Conservation (phyloP, 805 yeast species). For the Lipomyces anomalus region DNA sequence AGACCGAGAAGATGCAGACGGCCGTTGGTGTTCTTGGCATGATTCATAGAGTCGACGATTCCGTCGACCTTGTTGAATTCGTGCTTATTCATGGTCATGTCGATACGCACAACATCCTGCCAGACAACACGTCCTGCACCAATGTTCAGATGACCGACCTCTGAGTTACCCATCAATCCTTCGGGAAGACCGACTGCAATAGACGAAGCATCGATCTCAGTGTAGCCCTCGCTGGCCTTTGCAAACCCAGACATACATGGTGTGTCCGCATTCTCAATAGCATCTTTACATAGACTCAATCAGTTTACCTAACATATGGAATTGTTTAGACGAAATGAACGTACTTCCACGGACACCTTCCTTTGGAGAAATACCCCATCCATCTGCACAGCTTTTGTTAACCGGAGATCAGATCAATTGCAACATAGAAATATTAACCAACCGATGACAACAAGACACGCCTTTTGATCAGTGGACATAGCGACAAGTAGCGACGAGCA, state of each 20-base stretch:
- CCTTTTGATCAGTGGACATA: constrained; percentile 16
- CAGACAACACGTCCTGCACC: constrained; percentile 28
- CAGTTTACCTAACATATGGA: background rate
- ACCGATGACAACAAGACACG: constrained; percentile 24
- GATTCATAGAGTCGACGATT: constrained; percentile 15
- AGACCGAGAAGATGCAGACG: constrained; percentile 24
- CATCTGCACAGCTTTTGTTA: background rate
- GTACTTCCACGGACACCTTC: constrained; percentile 24
- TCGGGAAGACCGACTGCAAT: constrained; percentile 25
- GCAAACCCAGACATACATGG: constrained; percentile 22
- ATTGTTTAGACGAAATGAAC: constrained; percentile 18
- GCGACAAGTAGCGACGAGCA: too few species aligned
- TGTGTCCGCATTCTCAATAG: constrained; percentile 24
- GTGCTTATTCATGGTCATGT: constrained; percentile 22
- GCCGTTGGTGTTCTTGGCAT: constrained; percentile 17
- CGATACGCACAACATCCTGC: constrained; percentile 28
- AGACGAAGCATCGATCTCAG: constrained; percentile 24
- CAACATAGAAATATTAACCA: constrained; percentile 1
- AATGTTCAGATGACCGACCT: constrained; percentile 26
- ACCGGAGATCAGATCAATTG: background rate
- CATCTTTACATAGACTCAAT: constrained; percentile 7
- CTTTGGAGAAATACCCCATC: constrained; percentile 3
- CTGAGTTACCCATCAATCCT: constrained; percentile 28
- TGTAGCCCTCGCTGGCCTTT: constrained; percentile 15
- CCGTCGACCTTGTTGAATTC: constrained; percentile 16